These are phyloP conservation scores for Candida dendrica DNA, from an alignment of 805 yeast genomes.

Conservation along the genomic window DNA sequence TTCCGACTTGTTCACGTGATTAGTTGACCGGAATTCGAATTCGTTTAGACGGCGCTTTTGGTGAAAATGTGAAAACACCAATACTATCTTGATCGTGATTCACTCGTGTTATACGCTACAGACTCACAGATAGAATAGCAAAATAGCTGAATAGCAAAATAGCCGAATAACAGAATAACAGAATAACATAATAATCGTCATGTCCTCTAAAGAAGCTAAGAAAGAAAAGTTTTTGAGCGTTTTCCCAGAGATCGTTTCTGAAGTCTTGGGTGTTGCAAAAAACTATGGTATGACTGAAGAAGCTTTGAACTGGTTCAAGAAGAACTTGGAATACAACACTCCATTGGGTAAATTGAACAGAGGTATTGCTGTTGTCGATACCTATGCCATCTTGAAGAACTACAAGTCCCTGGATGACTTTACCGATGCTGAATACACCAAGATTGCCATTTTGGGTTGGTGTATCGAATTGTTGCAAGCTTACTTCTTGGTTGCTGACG, in stretches of 20 bases:
- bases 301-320: conserved; percentile 80
- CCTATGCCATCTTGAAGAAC: conserved; percentile 74
- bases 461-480: conserved; percentile 91
- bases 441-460: conserved; percentile 91
- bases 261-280: conserved; percentile 53
- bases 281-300: conserved; percentile 78
- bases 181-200: neutral
- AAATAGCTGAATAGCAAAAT: too few relatives aligned
- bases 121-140: too few relatives aligned
- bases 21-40: too few relatives aligned
- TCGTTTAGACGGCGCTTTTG: too few relatives aligned
- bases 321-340: conserved; percentile 72
- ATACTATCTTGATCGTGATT: too few relatives aligned
- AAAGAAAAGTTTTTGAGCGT: conserved; percentile 54
- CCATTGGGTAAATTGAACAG: conserved; percentile 97
- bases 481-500: conserved; percentile 94
- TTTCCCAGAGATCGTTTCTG: conserved; percentile 75
- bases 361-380: conserved; percentile 92
- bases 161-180: too few relatives aligned
- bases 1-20: neutral
- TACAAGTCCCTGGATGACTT: conserved; percentile 52
- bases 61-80: too few relatives aligned
- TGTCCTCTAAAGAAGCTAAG: conserved; percentile 18
- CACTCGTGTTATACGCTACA: too few relatives aligned
- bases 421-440: conserved; percentile 62